Evolutionary conservation across 345 rosid genomes (phyloP).

Genomic region (Schrenkiella parvula): DNA sequence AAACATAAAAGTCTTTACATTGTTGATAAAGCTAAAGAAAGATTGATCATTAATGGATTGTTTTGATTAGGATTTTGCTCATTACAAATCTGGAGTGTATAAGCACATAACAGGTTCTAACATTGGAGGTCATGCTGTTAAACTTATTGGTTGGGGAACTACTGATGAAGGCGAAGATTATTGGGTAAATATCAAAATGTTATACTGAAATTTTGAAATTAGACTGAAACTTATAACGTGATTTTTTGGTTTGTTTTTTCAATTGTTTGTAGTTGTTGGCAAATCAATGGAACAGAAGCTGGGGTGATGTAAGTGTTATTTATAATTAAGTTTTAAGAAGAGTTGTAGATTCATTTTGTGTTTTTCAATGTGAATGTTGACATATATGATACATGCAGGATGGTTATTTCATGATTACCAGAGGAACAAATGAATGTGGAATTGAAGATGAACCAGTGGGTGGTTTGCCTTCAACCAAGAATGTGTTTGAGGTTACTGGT

Average conservation of each 20-base stretch:
- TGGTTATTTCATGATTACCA: slow-evolving; percentile 82
- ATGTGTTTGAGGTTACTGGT: slow-evolving; percentile 46
- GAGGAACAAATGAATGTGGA: slow-evolving; percentile 90
- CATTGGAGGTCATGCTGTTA: slow-evolving; percentile 95
- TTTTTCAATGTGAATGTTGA: neutral
- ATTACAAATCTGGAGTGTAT: slow-evolving; percentile 92
- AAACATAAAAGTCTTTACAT: neutral
- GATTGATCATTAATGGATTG: neutral
- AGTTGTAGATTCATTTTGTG: neutral
- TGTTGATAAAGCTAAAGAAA: neutral
- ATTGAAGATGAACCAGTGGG: slow-evolving; percentile 76
- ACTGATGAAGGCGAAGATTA: slow-evolving; percentile 79
- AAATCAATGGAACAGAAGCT: slow-evolving; percentile 86
- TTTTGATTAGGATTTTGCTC: slow-evolving; percentile 74
- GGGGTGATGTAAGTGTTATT: slow-evolving; percentile 81
- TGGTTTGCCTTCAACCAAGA: slow-evolving; percentile 77
- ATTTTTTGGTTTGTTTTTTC: neutral
- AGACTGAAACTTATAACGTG: neutral
- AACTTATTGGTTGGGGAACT: slow-evolving; percentile 97
- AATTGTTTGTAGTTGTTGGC: slow-evolving; percentile 70
- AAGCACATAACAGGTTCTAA: slow-evolving; percentile 67
- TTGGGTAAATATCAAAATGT: slow-evolving; percentile 51
- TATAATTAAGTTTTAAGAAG: neutral
- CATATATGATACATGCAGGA: slow-evolving; percentile 47
- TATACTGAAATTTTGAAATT: neutral